Percentiles rank a stretch among this genome's conserved stretches.
These are phyloP conservation scores for Coix lacrymajobi DNA, from an alignment of 176 grass and related monocot genomes.

Conservation along the genomic window DNA sequence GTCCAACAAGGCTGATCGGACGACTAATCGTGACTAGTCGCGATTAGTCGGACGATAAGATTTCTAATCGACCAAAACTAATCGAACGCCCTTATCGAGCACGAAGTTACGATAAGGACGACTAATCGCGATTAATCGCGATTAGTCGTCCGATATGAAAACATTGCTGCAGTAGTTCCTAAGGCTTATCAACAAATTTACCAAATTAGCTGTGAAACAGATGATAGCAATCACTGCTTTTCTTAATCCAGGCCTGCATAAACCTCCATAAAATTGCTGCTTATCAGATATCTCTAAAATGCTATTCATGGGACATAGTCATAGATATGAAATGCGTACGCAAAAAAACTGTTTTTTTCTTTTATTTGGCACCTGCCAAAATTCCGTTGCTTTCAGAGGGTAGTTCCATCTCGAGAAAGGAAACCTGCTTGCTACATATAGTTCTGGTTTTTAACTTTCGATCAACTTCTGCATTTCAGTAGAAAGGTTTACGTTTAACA, in stretches of 20 bases:
- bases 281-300: not conserved
- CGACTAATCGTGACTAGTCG: no score
- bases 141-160: no score
- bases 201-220: not conserved
- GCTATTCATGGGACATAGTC: not conserved
- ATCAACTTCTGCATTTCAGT: not conserved
- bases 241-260: not conserved
- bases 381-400: not conserved
- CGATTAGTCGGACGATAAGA: no score
- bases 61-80: no score
- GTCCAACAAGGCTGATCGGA: no score
- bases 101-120: no score
- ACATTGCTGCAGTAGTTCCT: not conserved
- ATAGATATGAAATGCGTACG: not conserved
- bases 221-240: not conserved
- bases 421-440: not conserved
- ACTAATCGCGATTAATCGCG: no score
- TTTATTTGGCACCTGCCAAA: not conserved
- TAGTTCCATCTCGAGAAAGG: not conserved
- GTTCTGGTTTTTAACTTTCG: not conserved
- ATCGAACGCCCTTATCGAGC: no score
- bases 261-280: not conserved
- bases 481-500: not conserved
- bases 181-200: not conserved
- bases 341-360: not conserved